These are phyloP conservation scores for Aaosphaeria pasadenensis DNA, from an alignment of 2,329 filamentous ascomycete genomes.

Conservation along the genomic window DNA sequence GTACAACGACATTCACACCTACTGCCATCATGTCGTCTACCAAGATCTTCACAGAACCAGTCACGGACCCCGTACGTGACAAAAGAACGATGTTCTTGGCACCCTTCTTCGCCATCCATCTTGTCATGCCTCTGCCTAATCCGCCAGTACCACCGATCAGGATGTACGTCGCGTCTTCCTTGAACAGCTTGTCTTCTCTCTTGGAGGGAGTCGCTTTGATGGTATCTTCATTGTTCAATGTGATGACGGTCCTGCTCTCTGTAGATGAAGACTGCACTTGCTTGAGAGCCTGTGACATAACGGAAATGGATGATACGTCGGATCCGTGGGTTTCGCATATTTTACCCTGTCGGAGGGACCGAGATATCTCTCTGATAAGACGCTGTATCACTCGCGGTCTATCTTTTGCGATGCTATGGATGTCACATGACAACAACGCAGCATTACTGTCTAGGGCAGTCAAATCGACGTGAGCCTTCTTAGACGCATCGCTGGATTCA, in stretches of 20 bases:
- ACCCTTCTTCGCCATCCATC: conserved; percentile 13
- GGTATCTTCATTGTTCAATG: conserved; percentile 13
- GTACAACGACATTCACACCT: conserved; percentile 4
- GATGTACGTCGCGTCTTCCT: conserved; percentile 14
- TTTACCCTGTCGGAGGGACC: too few species aligned
- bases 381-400: too few species aligned
- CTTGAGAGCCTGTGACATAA: conserved; percentile 13
- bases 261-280: conserved; percentile 6
- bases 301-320: conserved; percentile 12
- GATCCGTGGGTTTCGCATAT: conserved; percentile 11
- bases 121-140: conserved; percentile 14
- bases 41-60: conserved; percentile 2
- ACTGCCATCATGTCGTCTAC: conserved; percentile 3
- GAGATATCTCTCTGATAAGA: too few species aligned
- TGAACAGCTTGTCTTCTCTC: neutral
- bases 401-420: too few species aligned
- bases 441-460: too few species aligned
- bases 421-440: too few species aligned
- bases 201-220: conserved; percentile 4
- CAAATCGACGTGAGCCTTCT: too few species aligned
- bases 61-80: conserved; percentile 6
- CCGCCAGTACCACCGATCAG: conserved; percentile 17
- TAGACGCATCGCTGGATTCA: too few species aligned
- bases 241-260: conserved; percentile 13
- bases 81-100: conserved; percentile 15